Percentiles rank a stretch among this genome's conserved stretches.
phyloP scores from a whole-genome alignment of 23 red algal species.

The Pyropia haitanensis region DNA sequence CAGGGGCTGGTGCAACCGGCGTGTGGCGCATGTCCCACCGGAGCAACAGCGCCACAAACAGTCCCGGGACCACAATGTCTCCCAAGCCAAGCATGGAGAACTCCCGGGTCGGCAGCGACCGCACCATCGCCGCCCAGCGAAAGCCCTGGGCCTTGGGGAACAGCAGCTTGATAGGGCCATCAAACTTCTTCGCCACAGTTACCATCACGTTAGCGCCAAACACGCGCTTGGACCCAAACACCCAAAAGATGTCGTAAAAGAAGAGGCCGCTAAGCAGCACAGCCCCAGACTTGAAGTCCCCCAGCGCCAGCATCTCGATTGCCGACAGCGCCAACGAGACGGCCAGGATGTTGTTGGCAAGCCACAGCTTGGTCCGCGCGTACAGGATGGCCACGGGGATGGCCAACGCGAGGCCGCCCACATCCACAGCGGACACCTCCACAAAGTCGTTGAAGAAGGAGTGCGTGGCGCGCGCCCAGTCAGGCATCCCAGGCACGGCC shows the following conservation, averaged over 20 bases:
- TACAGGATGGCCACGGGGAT: constrained; percentile 38
- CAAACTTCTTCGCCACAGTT: constrained; percentile 71
- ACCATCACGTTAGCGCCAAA: constrained; percentile 98
- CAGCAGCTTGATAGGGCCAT: constrained; percentile 88
- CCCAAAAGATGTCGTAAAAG: constrained; percentile 96
- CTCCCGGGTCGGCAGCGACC: constrained; percentile 32
- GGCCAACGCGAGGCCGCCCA: constrained; percentile 29
- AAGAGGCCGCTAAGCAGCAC: constrained; percentile 72
- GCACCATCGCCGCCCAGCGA: constrained; percentile 1
- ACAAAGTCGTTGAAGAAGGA: constrained; percentile 24
- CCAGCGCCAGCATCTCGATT: constrained; percentile 75
- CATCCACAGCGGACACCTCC: constrained; percentile 18
- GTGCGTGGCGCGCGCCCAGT: constrained; percentile 7
- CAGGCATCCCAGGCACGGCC: constrained; percentile 7
- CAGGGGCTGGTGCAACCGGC: background rate
- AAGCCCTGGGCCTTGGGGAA: constrained; percentile 19
- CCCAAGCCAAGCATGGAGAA: constrained; percentile 86
- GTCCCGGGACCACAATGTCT: constrained; percentile 89
- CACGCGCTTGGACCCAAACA: constrained; percentile 77
- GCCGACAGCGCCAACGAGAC: constrained; percentile 47
- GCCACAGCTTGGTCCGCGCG: constrained; percentile 21
- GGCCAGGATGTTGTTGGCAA: constrained; percentile 82
- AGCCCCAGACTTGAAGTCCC: constrained; percentile 58
- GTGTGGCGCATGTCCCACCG: constrained; percentile 60
- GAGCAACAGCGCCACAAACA: constrained; percentile 86